Evolutionary conservation across 2,329 filamentous ascomycete genomes (phyloP), one percentile per base, ranked within the genome.

Genomic region (Sporothrix schenckii): DNA sequence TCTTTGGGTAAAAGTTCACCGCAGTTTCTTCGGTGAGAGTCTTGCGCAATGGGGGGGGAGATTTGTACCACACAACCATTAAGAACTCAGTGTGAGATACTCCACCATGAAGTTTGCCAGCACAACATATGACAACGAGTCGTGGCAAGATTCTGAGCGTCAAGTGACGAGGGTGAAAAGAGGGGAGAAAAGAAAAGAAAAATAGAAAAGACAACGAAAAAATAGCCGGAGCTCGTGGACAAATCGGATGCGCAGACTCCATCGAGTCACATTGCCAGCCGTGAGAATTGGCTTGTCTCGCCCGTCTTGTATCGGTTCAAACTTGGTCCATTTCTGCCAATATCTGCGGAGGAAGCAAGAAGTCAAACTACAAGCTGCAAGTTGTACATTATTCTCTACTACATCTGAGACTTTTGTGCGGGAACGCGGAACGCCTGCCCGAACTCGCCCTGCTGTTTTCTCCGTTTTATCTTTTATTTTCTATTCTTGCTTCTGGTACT

Each of bases 341-440:
- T 34, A 58, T 61, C 56, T 21, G 39, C 56, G 9, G 34, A 41
- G 41, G 56, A 41, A 30, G 56, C 56, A 61, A 44, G 39, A 44
- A 41, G 34, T 24, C 16, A 19, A 53, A 3, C 24, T 34, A 49
- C 11, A 16, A 49, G 24, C 27, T 30, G 27, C 2, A 24, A 24
- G 24, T 24, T 24, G 24, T 30, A 5, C 27, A 30, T 5, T 30
- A 30, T 30, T 30, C 2, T 30, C 3, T 30, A 30, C 27, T 30
- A 30, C 27, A 30, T 5, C 27, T 30, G 27, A 30, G 27, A 30
- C 30, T 16, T 53, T 52, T 49, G 52, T 66, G 63, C 63, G 30
- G 63, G 47, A 66, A 47, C 52, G 66, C 50, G 66, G 52, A 52
- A 52, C 61, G 27, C 24, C 24, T 2, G 14, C 44, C 41, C 61